Percentiles rank a stretch among this genome's conserved stretches.
phyloP scores from a whole-genome alignment of 768 basidiomycete species.

The Lentinula sp. region DNA sequence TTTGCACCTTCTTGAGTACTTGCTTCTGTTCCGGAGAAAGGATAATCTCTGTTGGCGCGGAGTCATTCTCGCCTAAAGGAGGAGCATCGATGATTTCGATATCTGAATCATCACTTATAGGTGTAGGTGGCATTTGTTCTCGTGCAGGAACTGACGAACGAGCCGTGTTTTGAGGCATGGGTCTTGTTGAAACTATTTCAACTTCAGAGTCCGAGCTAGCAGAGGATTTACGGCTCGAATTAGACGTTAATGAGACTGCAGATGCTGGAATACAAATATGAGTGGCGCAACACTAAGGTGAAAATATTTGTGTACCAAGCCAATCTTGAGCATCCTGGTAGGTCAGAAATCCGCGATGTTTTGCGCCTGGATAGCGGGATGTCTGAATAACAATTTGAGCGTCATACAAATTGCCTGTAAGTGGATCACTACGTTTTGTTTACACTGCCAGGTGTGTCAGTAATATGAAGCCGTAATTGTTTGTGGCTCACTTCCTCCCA shows the following conservation, averaged over 20 bases:
- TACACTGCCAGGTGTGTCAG: slow-evolving; percentile 29
- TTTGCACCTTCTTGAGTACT: slow-evolving; percentile 48
- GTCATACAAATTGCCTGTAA: not conserved
- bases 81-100: slow-evolving; percentile 9
- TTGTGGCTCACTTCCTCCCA: slow-evolving; percentile 52
- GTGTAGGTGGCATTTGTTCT: not conserved
- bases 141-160: not conserved
- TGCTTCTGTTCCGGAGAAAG: slow-evolving; percentile 48
- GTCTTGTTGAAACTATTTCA: not conserved
- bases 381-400: slow-evolving; percentile 28
- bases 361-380: slow-evolving; percentile 43
- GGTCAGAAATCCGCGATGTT: slow-evolving; percentile 47
- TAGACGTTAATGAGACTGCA: not conserved
- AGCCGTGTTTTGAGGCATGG: not conserved
- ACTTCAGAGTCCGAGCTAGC: not conserved
- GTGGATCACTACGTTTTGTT: slow-evolving; percentile 29
- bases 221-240: not conserved
- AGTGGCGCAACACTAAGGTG: not conserved
- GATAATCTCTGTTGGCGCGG: slow-evolving; percentile 15
- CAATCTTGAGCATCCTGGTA: slow-evolving; percentile 43
- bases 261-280: not conserved
- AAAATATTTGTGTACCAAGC: slow-evolving; percentile 26
- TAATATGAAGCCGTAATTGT: not conserved
- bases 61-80: not conserved
- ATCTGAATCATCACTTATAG: slow-evolving; percentile 6